phyloP scores from a whole-genome alignment of 2,329 filamentous ascomycete genomes.

The Aspergillus tamarii region DNA sequence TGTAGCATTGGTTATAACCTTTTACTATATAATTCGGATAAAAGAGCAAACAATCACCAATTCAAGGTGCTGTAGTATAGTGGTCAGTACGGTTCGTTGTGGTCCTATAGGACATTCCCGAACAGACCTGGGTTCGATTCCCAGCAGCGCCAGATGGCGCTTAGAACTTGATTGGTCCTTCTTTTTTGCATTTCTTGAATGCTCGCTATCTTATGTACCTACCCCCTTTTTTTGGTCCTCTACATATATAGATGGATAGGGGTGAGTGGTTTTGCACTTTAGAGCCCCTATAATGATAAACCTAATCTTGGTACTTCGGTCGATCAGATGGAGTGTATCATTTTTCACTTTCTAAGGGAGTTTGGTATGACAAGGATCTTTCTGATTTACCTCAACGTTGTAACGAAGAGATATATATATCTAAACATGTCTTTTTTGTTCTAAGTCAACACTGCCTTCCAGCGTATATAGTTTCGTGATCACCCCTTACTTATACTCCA shows the following conservation, averaged over 20 bases:
- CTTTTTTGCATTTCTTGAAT: neutral
- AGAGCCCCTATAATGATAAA: neutral
- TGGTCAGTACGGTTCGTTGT: conserved; percentile 29
- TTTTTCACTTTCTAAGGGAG: neutral
- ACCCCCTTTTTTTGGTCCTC: neutral
- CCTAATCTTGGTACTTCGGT: neutral
- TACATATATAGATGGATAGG: neutral
- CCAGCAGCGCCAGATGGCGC: conserved; percentile 25
- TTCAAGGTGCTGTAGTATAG: conserved; percentile 31
- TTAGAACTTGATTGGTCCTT: conserved; percentile 18
- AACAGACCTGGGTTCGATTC: conserved; percentile 30
- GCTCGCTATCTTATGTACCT: neutral
- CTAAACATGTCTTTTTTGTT: neutral
- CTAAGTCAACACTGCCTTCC: neutral
- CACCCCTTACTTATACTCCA: neutral
- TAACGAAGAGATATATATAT: neutral
- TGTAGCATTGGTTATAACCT: fast-evolving
- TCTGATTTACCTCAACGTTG: neutral
- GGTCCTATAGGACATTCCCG: conserved; percentile 17
- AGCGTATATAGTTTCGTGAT: neutral
- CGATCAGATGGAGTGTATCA: neutral
- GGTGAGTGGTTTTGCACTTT: neutral
- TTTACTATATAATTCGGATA: neutral
- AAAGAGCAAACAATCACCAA: neutral
- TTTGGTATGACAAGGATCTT: neutral